Evolutionary conservation across 352 stramenopile species (phyloP), one percentile per base, ranked within the genome.

Genomic region (Bremia lactucae): DNA sequence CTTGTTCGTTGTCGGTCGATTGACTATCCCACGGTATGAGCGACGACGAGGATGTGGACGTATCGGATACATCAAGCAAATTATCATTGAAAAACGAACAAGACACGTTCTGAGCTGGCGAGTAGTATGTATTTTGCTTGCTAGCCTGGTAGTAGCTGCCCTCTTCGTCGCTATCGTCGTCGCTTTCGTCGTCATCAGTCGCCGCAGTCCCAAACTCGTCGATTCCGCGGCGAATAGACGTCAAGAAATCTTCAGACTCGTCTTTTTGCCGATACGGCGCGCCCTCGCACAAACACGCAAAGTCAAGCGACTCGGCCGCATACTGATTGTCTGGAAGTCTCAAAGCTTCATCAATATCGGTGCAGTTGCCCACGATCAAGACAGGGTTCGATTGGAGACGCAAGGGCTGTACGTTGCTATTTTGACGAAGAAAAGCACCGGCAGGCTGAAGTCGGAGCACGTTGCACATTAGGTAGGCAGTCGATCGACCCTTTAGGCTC

Each of bases 71-170:
- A 29, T 70, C 55, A n/a, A 55, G 33, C 2, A 33, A 41, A 15
- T 62, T 51, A 19, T 59, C 46, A n/a, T 46, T 11, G 8, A 31
- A 16, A 21, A 56, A 53, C 11, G 15, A 25, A 2, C 16, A 29
- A 2, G 43, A 24, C 8, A 47, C 13, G 21, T 70, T 70, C 20
- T 57, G 47, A 28, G 43, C 55, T 2, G 60, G 60, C 11, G 47
- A 59, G 52, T 70, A 70, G 36, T 66, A 70, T n/a, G 44, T 58
- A 48, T 66, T 63, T 23, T 52, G 55, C 19, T 43, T 57, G 24
- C 34, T 62, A 22, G 51, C 33, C 35, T 69, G 51, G 44, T 69
- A 69, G 34, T 69, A 69, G 25, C 31, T 26, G 9, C 36, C 36
- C 15, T 62, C 59, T 13, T 57, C 55, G 22, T 64, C 55, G 13